phyloP scores from a whole-genome alignment of 2,329 filamentous ascomycete species.

The Talaromyces rugulosus region DNA sequence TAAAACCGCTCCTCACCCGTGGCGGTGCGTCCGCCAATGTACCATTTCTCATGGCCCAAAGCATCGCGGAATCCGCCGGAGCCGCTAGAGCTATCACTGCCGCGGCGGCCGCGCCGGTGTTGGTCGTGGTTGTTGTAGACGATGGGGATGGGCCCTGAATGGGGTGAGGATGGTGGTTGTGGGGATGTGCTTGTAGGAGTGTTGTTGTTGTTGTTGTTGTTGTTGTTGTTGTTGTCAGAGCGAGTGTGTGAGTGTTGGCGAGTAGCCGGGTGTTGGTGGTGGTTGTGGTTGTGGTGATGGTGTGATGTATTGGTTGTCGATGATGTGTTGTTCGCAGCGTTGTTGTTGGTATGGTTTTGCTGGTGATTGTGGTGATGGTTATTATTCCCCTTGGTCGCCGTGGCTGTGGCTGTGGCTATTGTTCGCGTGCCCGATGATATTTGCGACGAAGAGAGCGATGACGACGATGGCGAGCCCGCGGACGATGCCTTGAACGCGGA shows the following conservation, averaged over 20 bases:
- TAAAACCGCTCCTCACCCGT: slow-evolving; percentile 48
- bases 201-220: no score
- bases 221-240: slow-evolving; percentile 4
- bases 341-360: slow-evolving; percentile 13
- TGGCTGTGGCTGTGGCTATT: slow-evolving; percentile 48
- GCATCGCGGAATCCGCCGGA: slow-evolving; percentile 47
- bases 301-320: slow-evolving; percentile 16
- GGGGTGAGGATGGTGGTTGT: slow-evolving; percentile 15
- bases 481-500: slow-evolving; percentile 54
- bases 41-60: slow-evolving; percentile 48
- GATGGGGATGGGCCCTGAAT: slow-evolving; percentile 32
- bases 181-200: slow-evolving; percentile 9
- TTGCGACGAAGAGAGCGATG: slow-evolving; percentile 36
- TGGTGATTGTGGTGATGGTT: slow-evolving; percentile 7
- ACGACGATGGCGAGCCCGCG: slow-evolving; percentile 30
- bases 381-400: slow-evolving; percentile 22
- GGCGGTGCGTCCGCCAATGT: slow-evolving; percentile 46
- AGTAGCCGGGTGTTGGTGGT: slow-evolving; percentile 25
- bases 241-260: slow-evolving; percentile 10
- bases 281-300: slow-evolving; percentile 7
- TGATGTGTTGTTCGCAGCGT: slow-evolving; percentile 12
- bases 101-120: slow-evolving; percentile 39
- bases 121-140: slow-evolving; percentile 28
- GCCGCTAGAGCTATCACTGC: slow-evolving; percentile 45
- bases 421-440: slow-evolving; percentile 39